A percentile compares a stretch with the other conserved stretches of the same genome.
Evolutionary conservation across 805 yeast species (phyloP).

Genomic region (Lachancea dasiensis): DNA sequence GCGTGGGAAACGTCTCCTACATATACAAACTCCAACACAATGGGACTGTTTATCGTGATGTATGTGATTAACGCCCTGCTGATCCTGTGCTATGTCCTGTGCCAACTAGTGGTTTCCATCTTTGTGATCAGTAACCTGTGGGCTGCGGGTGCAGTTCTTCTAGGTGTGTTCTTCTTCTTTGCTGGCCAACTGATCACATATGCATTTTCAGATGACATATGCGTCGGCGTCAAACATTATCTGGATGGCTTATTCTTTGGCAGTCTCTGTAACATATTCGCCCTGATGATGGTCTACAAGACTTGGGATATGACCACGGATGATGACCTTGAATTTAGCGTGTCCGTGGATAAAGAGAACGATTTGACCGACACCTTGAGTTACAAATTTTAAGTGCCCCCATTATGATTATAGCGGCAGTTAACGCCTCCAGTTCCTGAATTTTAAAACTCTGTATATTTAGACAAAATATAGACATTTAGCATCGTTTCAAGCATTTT

Average conservation of each 20-base stretch:
- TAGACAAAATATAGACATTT: conserved; percentile 4
- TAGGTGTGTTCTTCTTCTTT: conserved; percentile 68
- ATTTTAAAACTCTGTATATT: not conserved
- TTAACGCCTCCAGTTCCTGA: not conserved
- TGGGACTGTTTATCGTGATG: conserved; percentile 61
- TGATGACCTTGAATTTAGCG: conserved; percentile 91
- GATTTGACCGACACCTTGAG: conserved; percentile 1
- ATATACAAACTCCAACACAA: conserved; percentile 47
- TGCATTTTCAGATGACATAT: conserved; percentile 59
- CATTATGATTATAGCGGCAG: too few species aligned
- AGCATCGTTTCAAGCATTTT: too few species aligned
- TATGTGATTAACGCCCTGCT: conserved; percentile 69
- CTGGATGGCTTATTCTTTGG: conserved; percentile 88
- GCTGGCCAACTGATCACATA: conserved; percentile 76
- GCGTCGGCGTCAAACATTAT: conserved; percentile 73
- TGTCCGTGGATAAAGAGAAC: conserved; percentile 45
- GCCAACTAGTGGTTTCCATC: conserved; percentile 63
- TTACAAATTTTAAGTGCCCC: conserved; percentile 6
- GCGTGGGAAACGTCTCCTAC: conserved; percentile 45
- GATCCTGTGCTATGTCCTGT: conserved; percentile 53
- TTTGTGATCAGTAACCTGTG: conserved; percentile 70
- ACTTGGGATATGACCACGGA: conserved; percentile 94
- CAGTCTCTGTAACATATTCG: conserved; percentile 68
- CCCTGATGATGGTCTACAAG: conserved; percentile 92
- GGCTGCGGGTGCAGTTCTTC: conserved; percentile 80